Percentiles rank a stretch among this genome's conserved stretches.
phyloP scores from a whole-genome alignment of 805 yeast species.

The Yarrowia sp. region DNA sequence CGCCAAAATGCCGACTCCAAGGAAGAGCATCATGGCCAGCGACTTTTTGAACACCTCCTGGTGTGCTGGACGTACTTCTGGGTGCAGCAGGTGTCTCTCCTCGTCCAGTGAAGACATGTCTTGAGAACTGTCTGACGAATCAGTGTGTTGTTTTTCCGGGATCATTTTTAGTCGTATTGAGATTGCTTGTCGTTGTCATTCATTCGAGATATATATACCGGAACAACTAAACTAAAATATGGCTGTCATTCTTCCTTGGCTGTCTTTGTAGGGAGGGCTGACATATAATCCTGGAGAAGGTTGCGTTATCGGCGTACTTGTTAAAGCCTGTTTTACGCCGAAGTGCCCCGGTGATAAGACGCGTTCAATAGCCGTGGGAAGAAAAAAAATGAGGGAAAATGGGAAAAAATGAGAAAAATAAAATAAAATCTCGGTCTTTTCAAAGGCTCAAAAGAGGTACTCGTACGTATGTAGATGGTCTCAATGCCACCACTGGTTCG shows the following conservation, averaged over 20 bases:
- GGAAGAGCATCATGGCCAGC: background rate
- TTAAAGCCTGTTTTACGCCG: too few relatives aligned
- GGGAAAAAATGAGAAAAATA: too few relatives aligned
- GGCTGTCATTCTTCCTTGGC: background rate
- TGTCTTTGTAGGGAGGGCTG: too few relatives aligned
- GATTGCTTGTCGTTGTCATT: too few relatives aligned
- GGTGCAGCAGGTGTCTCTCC: background rate
- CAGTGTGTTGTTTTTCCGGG: background rate
- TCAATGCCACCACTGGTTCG: too few relatives aligned
- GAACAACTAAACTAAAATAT: background rate
- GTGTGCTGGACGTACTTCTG: background rate
- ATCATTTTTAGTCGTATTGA: background rate
- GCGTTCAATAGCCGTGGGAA: background rate
- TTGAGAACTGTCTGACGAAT: background rate
- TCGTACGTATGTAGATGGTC: too few relatives aligned
- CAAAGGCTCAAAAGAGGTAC: too few relatives aligned
- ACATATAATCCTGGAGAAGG: background rate
- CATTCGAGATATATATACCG: background rate
- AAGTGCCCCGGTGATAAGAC: too few relatives aligned
- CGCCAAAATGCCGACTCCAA: constrained; percentile 30
- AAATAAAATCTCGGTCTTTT: too few relatives aligned
- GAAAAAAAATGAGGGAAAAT: too few relatives aligned
- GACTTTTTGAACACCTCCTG: background rate
- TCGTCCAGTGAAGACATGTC: background rate
- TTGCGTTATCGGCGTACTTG: background rate